A percentile compares a stretch with the other conserved stretches of the same genome.
Conservation (phyloP, 139 green algal species). For the Pseudopediastrum boryanum region DNA sequence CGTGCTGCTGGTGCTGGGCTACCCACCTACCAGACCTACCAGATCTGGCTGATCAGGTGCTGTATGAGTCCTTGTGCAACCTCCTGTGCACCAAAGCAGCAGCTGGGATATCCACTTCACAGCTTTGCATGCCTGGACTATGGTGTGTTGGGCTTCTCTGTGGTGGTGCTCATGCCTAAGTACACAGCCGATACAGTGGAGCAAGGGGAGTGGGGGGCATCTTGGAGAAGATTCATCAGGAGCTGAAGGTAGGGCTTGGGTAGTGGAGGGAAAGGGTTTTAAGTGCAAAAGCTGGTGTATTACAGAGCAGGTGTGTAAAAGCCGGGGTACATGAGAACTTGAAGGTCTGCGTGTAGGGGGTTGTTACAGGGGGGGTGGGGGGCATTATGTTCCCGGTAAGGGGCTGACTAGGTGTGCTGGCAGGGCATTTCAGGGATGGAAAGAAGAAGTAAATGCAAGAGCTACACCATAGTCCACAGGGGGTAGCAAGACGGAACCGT, state of each 20-base stretch:
- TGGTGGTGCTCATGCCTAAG: conserved; percentile 71
- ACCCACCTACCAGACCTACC: conserved; percentile 63
- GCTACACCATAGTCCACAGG: too few species aligned
- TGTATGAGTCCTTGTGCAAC: conserved; percentile 84
- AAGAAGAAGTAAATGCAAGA: too few species aligned
- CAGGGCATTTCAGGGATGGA: too few species aligned
- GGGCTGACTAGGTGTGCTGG: too few species aligned
- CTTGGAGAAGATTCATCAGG: conserved; percentile 58
- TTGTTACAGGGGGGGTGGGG: too few species aligned
- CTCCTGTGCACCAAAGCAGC: conserved; percentile 92
- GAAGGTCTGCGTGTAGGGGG: not conserved
- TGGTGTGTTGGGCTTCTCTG: conserved; percentile 83
- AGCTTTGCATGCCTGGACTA: conserved; percentile 78
- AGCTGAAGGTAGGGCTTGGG: conserved; percentile 45
- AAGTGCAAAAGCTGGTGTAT: not conserved
- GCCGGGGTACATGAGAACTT: not conserved
- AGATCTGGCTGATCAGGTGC: conserved; percentile 79
- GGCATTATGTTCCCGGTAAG: too few species aligned
- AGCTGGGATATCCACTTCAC: conserved; percentile 93
- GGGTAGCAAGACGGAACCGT: too few species aligned
- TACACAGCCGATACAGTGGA: conserved; percentile 58
- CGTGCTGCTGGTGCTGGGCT: conserved; percentile 8
- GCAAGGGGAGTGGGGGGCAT: conserved; percentile 83
- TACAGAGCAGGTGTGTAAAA: not conserved
- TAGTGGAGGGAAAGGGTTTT: too few species aligned